These are phyloP conservation scores for Fusarium sp. DNA, from an alignment of 2,329 filamentous ascomycete species.

Conservation along the genomic window DNA sequence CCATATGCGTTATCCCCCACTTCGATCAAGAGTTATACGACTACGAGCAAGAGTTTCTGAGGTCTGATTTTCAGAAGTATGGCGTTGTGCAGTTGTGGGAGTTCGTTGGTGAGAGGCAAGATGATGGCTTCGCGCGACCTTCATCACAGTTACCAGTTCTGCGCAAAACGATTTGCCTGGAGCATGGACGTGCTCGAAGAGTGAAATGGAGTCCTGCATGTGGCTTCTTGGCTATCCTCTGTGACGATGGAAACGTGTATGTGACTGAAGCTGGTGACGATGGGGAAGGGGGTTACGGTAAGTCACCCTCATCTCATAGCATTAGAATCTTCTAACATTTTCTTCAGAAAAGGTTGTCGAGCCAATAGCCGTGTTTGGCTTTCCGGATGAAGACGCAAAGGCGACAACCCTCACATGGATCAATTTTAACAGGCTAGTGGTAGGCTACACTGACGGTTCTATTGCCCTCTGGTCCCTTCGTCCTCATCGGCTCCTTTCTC, in stretches of 20 bases:
- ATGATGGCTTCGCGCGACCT: conserved; percentile 51
- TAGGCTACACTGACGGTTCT: conserved; percentile 69
- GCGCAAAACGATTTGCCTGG: conserved; percentile 60
- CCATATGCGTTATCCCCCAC: conserved; percentile 64
- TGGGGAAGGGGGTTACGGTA: conserved; percentile 57
- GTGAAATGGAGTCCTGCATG: conserved; percentile 67
- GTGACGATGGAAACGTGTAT: conserved; percentile 63
- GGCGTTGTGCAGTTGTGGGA: conserved; percentile 67
- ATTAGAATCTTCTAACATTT: conserved; percentile 40
- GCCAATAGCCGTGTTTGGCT: conserved; percentile 59
- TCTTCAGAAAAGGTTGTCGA: conserved; percentile 59
- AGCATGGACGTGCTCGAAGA: conserved; percentile 63
- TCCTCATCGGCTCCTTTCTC: conserved; percentile 62
- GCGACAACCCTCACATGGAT: conserved; percentile 68
- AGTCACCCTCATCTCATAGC: neutral
- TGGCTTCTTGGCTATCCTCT: conserved; percentile 63
- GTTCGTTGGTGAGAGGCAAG: conserved; percentile 53
- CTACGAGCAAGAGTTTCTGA: conserved; percentile 54
- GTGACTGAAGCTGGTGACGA: conserved; percentile 58
- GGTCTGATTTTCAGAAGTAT: conserved; percentile 55
- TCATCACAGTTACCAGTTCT: conserved; percentile 55
- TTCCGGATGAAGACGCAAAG: conserved; percentile 61
- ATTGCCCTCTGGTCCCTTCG: conserved; percentile 68
- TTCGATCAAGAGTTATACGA: conserved; percentile 61
- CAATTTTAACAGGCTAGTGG: conserved; percentile 65